phyloP scores from a whole-genome alignment of 2,329 filamentous ascomycete genomes.

The Penicillium sp. region DNA sequence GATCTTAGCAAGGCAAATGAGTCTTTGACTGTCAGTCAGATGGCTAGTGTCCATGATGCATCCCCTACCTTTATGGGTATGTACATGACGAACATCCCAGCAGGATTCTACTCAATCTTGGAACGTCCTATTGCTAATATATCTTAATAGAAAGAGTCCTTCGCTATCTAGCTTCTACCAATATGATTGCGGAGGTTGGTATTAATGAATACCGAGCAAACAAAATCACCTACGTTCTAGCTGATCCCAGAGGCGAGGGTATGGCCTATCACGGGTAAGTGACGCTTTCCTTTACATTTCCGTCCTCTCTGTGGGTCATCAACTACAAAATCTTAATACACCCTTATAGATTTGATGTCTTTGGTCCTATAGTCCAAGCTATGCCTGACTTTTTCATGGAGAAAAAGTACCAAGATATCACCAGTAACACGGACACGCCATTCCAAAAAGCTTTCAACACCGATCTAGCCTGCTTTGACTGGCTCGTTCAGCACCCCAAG shows the following conservation, averaged over 20 bases:
- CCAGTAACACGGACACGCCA: constrained; percentile 22
- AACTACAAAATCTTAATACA: neutral
- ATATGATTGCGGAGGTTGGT: constrained; percentile 14
- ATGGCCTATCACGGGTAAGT: constrained; percentile 15
- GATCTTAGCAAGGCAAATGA: constrained; percentile 4
- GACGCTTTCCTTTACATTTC: neutral
- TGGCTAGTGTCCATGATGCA: constrained; percentile 7
- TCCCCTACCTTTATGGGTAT: constrained; percentile 13
- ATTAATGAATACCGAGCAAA: constrained; percentile 17
- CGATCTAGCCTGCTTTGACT: constrained; percentile 27
- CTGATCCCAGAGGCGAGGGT: constrained; percentile 14
- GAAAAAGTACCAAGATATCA: constrained; percentile 30
- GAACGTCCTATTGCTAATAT: neutral
- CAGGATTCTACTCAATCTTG: neutral
- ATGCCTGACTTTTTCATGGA: constrained; percentile 32
- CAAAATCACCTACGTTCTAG: constrained; percentile 11
- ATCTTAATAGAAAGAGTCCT: constrained; percentile 22
- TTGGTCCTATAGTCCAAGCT: constrained; percentile 15
- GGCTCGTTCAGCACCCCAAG: constrained; percentile 28
- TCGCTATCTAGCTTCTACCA: constrained; percentile 26
- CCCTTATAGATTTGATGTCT: constrained; percentile 15
- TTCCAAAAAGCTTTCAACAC: constrained; percentile 35
- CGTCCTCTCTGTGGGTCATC: neutral
- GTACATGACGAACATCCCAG: neutral
- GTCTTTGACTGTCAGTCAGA: constrained; percentile 5